Percentiles rank a stretch among this genome's conserved stretches.
phyloP scores from a whole-genome alignment of 1,139 yeast genomes.

The Trichomonascaceae sp. region DNA sequence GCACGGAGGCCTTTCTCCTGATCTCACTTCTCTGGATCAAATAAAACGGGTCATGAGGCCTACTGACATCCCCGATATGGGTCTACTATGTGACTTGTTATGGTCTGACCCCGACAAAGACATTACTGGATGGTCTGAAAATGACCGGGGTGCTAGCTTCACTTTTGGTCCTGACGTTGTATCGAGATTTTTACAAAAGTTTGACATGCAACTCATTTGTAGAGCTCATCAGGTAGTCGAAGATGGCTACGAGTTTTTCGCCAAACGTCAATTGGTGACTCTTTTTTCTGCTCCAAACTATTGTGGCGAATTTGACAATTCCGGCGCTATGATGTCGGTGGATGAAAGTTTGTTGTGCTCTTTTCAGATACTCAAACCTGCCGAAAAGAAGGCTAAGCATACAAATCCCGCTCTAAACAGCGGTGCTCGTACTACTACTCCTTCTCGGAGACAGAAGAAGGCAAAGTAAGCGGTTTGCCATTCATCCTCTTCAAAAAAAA shows the following conservation, averaged over 20 bases:
- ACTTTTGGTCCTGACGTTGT: slow-evolving; percentile 97
- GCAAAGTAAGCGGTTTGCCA: not conserved
- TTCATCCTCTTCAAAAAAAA: not conserved
- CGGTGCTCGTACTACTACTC: slow-evolving; percentile 47
- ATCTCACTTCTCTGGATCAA: slow-evolving; percentile 93
- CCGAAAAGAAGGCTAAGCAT: slow-evolving; percentile 82
- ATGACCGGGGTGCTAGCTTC: slow-evolving; percentile 94
- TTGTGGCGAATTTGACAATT: slow-evolving; percentile 64
- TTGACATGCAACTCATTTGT: slow-evolving; percentile 93
- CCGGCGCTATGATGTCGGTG: slow-evolving; percentile 98
- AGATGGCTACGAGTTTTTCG: slow-evolving; percentile 94
- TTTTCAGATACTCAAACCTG: slow-evolving; percentile 96
- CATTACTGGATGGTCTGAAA: slow-evolving; percentile 95
- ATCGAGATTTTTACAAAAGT: slow-evolving; percentile 85
- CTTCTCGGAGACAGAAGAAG: slow-evolving; percentile 62
- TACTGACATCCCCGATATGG: slow-evolving; percentile 94
- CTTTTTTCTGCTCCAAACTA: slow-evolving; percentile 11
- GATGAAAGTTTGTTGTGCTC: slow-evolving; percentile 92
- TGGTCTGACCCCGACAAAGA: slow-evolving; percentile 98
- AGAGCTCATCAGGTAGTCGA: slow-evolving; percentile 98
- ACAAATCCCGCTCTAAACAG: slow-evolving; percentile 40
- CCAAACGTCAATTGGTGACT: slow-evolving; percentile 83
- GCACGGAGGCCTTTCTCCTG: slow-evolving; percentile 98
- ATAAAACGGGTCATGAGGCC: slow-evolving; percentile 97
- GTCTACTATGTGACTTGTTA: slow-evolving; percentile 84